phyloP scores from a whole-genome alignment of 2,329 filamentous ascomycete species.

The Claviceps africana region DNA sequence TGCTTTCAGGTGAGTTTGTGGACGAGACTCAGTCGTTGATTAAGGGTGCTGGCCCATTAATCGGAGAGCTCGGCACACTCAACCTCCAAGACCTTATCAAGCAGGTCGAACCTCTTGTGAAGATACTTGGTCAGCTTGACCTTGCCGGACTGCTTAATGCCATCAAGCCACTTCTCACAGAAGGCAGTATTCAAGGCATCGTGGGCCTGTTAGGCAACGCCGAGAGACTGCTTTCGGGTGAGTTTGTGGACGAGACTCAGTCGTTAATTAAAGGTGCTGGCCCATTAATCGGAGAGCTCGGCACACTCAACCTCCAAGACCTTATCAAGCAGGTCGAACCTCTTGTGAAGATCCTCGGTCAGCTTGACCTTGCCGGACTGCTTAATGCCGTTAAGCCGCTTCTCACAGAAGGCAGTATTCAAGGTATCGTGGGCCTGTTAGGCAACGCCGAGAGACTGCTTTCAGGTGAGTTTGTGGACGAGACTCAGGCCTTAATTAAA shows the following conservation, averaged over 20 bases:
- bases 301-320: constrained; percentile 11
- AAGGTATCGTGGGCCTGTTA: constrained; percentile 19
- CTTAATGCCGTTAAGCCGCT: constrained; percentile 14
- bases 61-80: constrained; percentile 5
- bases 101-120: background rate
- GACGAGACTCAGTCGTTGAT: constrained; percentile 13
- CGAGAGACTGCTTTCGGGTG: constrained; percentile 13
- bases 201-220: constrained; percentile 19
- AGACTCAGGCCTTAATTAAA: constrained; percentile 13
- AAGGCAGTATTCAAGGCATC: constrained; percentile 16
- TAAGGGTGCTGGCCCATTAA: background rate
- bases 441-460: constrained; percentile 17
- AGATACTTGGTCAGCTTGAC: constrained; percentile 13
- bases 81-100: constrained; percentile 13
- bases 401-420: constrained; percentile 15
- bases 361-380: constrained; percentile 19
- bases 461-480: constrained; percentile 15
- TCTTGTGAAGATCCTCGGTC: background rate
- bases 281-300: constrained; percentile 6
- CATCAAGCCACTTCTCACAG: constrained; percentile 15
- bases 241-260: constrained; percentile 17
- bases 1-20: constrained; percentile 16
- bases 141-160: constrained; percentile 16
- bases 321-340: constrained; percentile 2
- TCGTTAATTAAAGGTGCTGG: constrained; percentile 6